phyloP scores from a whole-genome alignment of 1,284 basidiomycete species.

The Malassezia sp. region DNA sequence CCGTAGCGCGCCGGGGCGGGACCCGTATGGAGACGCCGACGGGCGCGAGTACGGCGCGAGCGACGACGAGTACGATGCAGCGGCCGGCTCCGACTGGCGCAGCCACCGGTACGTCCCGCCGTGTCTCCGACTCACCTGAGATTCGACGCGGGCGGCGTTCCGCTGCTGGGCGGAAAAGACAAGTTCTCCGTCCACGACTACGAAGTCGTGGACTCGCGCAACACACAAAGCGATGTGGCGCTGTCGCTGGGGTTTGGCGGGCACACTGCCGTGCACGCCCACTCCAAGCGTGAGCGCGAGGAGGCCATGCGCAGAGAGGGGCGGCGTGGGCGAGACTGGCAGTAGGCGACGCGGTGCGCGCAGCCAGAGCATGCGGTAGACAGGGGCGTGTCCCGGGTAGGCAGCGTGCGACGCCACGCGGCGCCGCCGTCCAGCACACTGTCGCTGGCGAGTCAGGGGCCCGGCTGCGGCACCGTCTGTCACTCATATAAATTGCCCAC shows the following conservation, averaged over 20 bases:
- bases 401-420: too few relatives aligned
- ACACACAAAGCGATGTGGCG: constrained; percentile 1
- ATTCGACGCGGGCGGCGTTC: constrained; percentile 24
- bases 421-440: too few relatives aligned
- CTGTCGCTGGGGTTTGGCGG: constrained; percentile 9
- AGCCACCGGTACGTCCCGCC: constrained; percentile 12
- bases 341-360: too few relatives aligned
- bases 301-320: constrained; percentile 2
- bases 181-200: constrained; percentile 25
- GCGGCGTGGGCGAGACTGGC: constrained; percentile 9
- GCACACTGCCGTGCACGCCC: not conserved
- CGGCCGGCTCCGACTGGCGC: constrained; percentile 14
- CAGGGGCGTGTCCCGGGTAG: too few relatives aligned
- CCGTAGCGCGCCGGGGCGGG: too few relatives aligned
- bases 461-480: too few relatives aligned
- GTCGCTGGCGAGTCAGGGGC: too few relatives aligned
- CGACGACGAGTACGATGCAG: constrained; percentile 23
- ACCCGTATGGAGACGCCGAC: constrained; percentile 15
- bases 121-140: constrained; percentile 2
- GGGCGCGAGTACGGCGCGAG: constrained; percentile 32
- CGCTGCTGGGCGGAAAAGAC: constrained; percentile 6
- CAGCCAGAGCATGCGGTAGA: too few relatives aligned
- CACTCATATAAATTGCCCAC: too few relatives aligned
- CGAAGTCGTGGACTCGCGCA: constrained; percentile 27
- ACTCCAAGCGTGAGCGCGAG: not conserved